These are phyloP conservation scores for Blastocystis sp. DNA, from an alignment of 352 stramenopile species.

Conservation along the genomic window DNA sequence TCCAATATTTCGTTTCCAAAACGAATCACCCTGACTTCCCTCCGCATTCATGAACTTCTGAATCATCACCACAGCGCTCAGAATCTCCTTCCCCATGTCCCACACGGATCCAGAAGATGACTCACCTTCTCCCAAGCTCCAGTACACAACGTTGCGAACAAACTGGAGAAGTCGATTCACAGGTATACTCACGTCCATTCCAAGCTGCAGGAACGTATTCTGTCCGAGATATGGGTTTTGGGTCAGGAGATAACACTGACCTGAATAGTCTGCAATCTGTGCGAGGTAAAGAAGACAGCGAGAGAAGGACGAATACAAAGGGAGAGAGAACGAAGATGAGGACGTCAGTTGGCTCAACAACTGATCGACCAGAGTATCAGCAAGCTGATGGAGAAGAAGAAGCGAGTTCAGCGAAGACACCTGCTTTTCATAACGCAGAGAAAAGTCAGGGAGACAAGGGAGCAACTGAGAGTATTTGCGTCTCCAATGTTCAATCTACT, in stretches of 20 bases:
- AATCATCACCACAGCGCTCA: neutral
- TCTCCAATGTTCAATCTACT: neutral
- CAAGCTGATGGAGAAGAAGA: neutral
- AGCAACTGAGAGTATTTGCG: neutral
- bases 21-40: neutral
- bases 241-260: neutral
- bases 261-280: neutral
- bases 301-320: conserved; percentile 12
- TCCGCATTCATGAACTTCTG: neutral
- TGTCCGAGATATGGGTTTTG: neutral
- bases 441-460: neutral
- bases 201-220: neutral
- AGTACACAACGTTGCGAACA: neutral
- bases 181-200: neutral
- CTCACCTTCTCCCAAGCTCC: neutral
- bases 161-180: conserved; percentile 1
- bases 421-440: neutral
- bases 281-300: conserved; percentile 28
- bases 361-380: neutral
- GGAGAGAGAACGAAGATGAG: neutral
- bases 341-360: neutral
- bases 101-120: neutral
- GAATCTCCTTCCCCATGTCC: neutral
- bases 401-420: neutral
- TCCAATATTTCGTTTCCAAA: conserved; percentile 4